A percentile compares a stretch with the other conserved stretches of the same genome.
phyloP scores from a whole-genome alignment of 228 moss, liverwort and hornwort species.

The Sphagnum fallax region DNA sequence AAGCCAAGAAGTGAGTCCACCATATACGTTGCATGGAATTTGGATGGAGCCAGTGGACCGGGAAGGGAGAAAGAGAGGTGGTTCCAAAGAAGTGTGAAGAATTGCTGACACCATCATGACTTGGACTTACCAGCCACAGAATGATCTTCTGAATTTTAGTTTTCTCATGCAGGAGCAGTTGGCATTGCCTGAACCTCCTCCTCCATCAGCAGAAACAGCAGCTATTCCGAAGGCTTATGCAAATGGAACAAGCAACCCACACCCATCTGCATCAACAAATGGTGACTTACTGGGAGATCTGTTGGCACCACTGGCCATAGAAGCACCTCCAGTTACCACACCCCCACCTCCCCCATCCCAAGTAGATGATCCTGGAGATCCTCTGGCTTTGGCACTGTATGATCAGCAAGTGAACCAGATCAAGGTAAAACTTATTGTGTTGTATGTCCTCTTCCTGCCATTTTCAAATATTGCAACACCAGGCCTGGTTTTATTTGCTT shows the following conservation, averaged over 20 bases:
- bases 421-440: constrained; percentile 30
- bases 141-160: too few relatives aligned
- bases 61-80: too few relatives aligned
- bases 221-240: constrained; percentile 13
- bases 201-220: constrained; percentile 4
- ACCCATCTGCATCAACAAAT: constrained; percentile 23
- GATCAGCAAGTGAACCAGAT: constrained; percentile 30
- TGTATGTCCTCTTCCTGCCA: too few relatives aligned
- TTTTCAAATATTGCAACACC: too few relatives aligned
- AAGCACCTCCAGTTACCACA: constrained; percentile 37
- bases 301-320: constrained; percentile 62
- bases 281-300: constrained; percentile 75
- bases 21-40: too few relatives aligned
- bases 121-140: too few relatives aligned
- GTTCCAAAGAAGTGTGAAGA: too few relatives aligned
- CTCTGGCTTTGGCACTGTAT: constrained; percentile 65
- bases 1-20: too few relatives aligned
- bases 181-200: constrained; percentile 38
- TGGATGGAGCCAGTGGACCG: too few relatives aligned
- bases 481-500: too few relatives aligned
- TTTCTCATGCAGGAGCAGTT: constrained; percentile 39
- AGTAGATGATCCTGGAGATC: constrained; percentile 33
- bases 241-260: constrained; percentile 23
- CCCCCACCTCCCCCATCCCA: constrained; percentile 35
- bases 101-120: too few relatives aligned